Conservation (phyloP, 148 eudicot species). For the Persicaria tinctoria region DNA sequence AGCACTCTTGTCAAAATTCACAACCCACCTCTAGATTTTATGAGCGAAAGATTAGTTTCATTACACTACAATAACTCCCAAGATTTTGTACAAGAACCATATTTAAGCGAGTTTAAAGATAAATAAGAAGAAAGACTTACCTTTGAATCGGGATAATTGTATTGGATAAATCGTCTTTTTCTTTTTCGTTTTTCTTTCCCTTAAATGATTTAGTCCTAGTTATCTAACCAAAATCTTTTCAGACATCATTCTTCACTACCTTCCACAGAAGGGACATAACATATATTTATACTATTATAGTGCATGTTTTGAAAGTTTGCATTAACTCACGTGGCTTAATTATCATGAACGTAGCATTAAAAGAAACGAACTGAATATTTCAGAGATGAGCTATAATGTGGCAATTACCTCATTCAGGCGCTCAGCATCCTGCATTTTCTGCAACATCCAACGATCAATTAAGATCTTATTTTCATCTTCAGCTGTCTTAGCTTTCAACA, state of each 20-base stretch:
- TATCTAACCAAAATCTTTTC: neutral
- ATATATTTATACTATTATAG: neutral
- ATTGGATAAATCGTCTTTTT: no score
- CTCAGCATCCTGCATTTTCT: constrained; percentile 98
- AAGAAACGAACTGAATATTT: neutral
- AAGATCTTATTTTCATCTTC: constrained; percentile 78
- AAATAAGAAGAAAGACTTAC: no score
- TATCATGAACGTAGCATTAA: neutral
- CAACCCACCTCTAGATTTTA: no score
- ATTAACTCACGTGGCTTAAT: neutral
- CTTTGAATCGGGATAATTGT: no score
- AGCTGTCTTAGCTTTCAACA: constrained; percentile 49
- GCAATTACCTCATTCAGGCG: constrained; percentile 79
- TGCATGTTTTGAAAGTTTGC: neutral
- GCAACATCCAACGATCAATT: constrained; percentile 89
- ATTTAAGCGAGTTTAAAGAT: no score
- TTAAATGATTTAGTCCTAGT: neutral
- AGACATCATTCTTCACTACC: neutral
- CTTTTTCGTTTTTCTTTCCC: neutral
- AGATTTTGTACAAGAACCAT: no score
- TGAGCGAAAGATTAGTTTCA: no score
- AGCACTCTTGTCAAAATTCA: no score
- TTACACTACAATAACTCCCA: no score
- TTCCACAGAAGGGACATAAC: neutral
- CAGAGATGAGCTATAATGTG: neutral